phyloP scores from a whole-genome alignment of 2,329 filamentous ascomycete genomes.

The Colletotrichum eleusines region DNA sequence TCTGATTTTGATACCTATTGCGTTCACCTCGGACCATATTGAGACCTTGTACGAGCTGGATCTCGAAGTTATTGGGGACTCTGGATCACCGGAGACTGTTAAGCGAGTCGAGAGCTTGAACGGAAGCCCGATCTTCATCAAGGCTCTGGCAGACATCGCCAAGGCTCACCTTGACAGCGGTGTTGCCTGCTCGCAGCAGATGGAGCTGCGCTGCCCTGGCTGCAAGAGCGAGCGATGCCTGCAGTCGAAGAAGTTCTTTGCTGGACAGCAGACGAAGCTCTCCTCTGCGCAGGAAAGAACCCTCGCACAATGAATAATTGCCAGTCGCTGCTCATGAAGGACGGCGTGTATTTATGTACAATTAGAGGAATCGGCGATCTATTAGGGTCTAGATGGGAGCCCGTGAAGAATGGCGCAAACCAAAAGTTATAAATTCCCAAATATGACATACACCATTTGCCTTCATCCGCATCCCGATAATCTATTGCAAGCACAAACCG shows the following conservation, averaged over 20 bases:
- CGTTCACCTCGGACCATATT: slow-evolving; percentile 99
- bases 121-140: slow-evolving; percentile 89
- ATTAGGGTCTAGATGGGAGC: slow-evolving; percentile 22
- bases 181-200: slow-evolving; percentile 79
- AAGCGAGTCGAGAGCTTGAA: slow-evolving; percentile 95
- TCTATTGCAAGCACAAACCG: background rate
- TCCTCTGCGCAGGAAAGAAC: slow-evolving; percentile 19
- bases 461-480: too few relatives aligned
- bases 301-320: slow-evolving; percentile 14
- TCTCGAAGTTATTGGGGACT: slow-evolving; percentile 93
- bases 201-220: slow-evolving; percentile 91
- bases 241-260: slow-evolving; percentile 79
- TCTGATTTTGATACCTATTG: slow-evolving; percentile 91
- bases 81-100: slow-evolving; percentile 79
- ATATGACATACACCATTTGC: background rate
- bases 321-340: background rate
- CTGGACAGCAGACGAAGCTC: slow-evolving; percentile 49
- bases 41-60: slow-evolving; percentile 97
- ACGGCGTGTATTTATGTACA: slow-evolving; percentile 33
- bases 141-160: slow-evolving; percentile 89
- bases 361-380: slow-evolving; percentile 23
- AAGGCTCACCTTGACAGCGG: slow-evolving; percentile 81
- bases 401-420: background rate
- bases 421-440: slow-evolving; percentile 20
- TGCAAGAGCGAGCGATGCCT: slow-evolving; percentile 91